Conservation (phyloP, 495 filamentous ascomycete species). For the Trichoderma virens region DNA sequence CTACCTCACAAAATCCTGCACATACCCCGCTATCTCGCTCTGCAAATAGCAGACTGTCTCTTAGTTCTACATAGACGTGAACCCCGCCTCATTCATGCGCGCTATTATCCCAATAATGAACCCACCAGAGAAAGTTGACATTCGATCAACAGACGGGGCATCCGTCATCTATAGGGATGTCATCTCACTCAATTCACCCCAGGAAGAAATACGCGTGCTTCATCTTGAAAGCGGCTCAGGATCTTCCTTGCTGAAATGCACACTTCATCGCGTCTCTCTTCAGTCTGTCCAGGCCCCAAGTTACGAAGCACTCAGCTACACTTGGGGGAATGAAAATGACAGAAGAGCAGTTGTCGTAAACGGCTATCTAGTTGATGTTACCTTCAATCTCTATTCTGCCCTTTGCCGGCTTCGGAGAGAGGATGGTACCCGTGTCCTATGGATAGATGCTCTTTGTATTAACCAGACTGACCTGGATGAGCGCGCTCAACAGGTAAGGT, state of each 20-base stretch:
- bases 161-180: background rate
- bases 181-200: background rate
- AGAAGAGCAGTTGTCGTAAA: constrained; percentile 13
- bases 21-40: no score
- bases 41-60: no score
- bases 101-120: no score
- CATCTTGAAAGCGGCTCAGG: background rate
- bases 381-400: constrained; percentile 14
- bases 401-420: constrained; percentile 12
- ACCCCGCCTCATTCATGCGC: no score
- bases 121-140: background rate
- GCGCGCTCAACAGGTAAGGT: constrained; percentile 16
- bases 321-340: constrained; percentile 11
- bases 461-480: constrained; percentile 18
- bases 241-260: background rate
- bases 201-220: background rate
- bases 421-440: constrained; percentile 9
- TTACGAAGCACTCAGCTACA: constrained; percentile 18
- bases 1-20: no score
- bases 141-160: background rate
- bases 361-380: constrained; percentile 12
- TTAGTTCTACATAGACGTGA: no score
- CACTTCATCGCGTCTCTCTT: background rate
- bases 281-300: background rate
- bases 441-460: constrained; percentile 22